A percentile compares a stretch with the other conserved stretches of the same genome.
These are phyloP conservation scores for Westerdykella ornata DNA, from an alignment of 2,329 filamentous ascomycete species.

Conservation along the genomic window DNA sequence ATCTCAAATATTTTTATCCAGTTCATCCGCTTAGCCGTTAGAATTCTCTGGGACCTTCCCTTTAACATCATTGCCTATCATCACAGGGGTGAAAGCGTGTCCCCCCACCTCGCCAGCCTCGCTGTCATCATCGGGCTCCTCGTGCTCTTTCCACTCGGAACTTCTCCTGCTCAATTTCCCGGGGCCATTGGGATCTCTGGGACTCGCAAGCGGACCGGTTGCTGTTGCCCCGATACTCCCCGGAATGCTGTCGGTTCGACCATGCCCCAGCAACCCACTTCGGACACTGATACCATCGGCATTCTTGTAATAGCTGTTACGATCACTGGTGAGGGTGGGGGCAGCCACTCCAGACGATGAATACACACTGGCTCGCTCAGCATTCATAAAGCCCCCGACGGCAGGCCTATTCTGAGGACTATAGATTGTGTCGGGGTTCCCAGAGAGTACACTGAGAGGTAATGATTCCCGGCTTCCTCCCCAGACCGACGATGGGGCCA, in stretches of 20 bases:
- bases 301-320: conserved; percentile 71
- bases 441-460: conserved; percentile 69
- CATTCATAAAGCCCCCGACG: conserved; percentile 49
- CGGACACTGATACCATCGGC: conserved; percentile 69
- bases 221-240: conserved; percentile 58
- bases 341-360: conserved; percentile 59
- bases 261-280: conserved; percentile 70
- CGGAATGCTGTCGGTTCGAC: conserved; percentile 71
- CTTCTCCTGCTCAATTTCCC: conserved; percentile 29
- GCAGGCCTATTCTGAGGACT: conserved; percentile 46
- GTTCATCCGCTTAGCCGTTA: no score
- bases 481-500: conserved; percentile 77
- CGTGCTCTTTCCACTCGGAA: conserved; percentile 31
- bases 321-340: conserved; percentile 62
- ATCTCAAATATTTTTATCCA: no score
- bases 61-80: no score
- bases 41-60: no score
- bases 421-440: conserved; percentile 53
- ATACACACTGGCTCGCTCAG: conserved; percentile 75
- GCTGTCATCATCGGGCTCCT: not conserved
- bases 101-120: not conserved
- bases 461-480: conserved; percentile 74
- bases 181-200: conserved; percentile 32
- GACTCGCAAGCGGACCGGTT: conserved; percentile 57
- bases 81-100: no score